Base-by-base conservation (phyloP, 2,329 filamentous ascomycete species). In the Phaeosphaeria sp. region DNA sequence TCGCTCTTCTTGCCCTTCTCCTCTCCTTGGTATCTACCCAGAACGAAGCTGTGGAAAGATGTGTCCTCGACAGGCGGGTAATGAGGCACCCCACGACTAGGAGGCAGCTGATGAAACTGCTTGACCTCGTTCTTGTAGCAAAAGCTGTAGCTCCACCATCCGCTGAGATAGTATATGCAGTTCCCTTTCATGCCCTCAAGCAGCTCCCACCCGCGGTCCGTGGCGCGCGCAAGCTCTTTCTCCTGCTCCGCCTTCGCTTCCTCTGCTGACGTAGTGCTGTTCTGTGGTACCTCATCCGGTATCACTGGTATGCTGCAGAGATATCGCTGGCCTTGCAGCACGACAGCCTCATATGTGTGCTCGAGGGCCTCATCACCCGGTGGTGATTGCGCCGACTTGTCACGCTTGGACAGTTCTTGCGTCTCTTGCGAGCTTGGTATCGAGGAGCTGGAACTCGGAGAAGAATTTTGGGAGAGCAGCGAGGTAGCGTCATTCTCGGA, bases 131-230 rank as follows among this genome's bases (percentile, higher is more conserved):
- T 85, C 72, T 91, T 91, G 79, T 96, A 95, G 82, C 93, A 97
- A 77, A 97, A 97, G 67, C 89, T 90, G 78, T 97, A 97, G 72
- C 90, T 95, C 93, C 93, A 97, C 93, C 93, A 97, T 0, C 93
- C 93, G 0, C 88, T 90, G 64, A 93, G 80, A 74, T 87, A 91
- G 80, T 94, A 96, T 62, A 97, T 85, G 76, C 93, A 97, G 50
- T 85, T 85, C 3, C 89, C 90, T 52, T 93, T 86, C 77, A 97
- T 89, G 23, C 89, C 87, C 63, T 86, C 85, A 50, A 97, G 81
- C 21, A 97, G 83, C 70, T 95, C 90, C 84, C 91, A 90, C 6
- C 93, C 93, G 49, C 88, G 88, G 30, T 87, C 84, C 1, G 89
- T 90, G 0, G 93, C 93, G 23, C 91, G 87, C 42, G 85, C 86